Evolutionary conservation across 163 green algal genomes (phyloP).

Genomic region (Chloroidium sp.): DNA sequence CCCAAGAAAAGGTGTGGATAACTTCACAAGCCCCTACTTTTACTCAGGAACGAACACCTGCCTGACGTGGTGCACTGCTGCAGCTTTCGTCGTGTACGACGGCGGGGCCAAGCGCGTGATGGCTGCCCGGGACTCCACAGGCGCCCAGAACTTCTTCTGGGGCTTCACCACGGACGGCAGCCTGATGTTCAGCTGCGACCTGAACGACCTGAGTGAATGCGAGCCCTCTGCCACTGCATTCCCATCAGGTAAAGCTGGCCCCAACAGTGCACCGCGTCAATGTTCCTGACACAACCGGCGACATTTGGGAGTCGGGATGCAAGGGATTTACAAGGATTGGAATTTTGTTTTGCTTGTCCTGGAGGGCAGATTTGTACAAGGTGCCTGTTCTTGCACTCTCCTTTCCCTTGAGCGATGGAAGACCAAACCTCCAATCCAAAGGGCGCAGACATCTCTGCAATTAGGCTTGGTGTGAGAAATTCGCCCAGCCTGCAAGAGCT

Average conservation of each 20-base stretch:
- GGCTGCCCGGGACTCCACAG: constrained; percentile 37
- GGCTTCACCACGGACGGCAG: not conserved
- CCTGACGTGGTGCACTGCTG: not conserved
- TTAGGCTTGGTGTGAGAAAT: too few relatives aligned
- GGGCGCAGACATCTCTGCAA: too few relatives aligned
- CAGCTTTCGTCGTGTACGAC: constrained; percentile 57
- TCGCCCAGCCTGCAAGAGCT: too few relatives aligned
- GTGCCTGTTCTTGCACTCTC: not conserved
- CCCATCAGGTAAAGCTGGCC: not conserved
- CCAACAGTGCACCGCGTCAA: too few relatives aligned
- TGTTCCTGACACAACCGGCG: too few relatives aligned
- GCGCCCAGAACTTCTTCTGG: constrained; percentile 17
- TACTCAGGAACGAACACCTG: too few relatives aligned
- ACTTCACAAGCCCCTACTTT: too few relatives aligned
- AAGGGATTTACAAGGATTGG: too few relatives aligned
- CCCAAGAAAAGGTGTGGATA: too few relatives aligned
- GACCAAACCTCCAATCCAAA: too few relatives aligned
- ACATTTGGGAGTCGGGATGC: too few relatives aligned
- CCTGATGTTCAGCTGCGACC: not conserved
- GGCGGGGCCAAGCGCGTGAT: constrained; percentile 42
- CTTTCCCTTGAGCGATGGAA: not conserved
- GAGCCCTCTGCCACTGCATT: not conserved
- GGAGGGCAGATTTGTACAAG: not conserved
- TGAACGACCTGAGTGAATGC: not conserved
- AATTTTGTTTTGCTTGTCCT: not conserved